Base-by-base conservation (phyloP, 345 rosid species). In the Schrenkiella parvula region DNA sequence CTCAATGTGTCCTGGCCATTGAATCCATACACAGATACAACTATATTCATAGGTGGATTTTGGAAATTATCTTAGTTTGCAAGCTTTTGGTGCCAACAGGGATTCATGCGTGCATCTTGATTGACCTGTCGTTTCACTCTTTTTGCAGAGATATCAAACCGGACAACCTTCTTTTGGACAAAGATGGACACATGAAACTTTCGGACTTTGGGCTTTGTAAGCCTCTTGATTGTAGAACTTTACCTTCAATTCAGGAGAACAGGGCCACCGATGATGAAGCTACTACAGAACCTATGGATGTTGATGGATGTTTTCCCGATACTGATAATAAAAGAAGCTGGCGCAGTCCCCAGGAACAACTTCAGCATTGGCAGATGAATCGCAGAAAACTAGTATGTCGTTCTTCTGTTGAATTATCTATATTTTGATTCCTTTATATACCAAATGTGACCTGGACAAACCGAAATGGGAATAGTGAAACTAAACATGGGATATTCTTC, bases 301-400 rank as follows among this genome's bases (percentile, higher is more conserved):
- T 93, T 66, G 98, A 93, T 82, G 82, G 84, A 78, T 68, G 85
- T 64, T 82, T 89, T 64, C 77, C 98, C 43, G 96, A 87, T 76
- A 78, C 96, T 59, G 91, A 83, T 76, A 84, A 85, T 61, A 81
- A 80, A 70, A 90, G 87, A 79, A 88, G 83, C 78, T 93, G 95
- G 95, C 92, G 82, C 76, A 93, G 90, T 78, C 87, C 93, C 29
- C 87, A 79, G 23, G 97, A 93, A 80, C 98, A 90, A 82, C 93
- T 90, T 85, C 97, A 90, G 80, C 98, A 93, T 72, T 93, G 98
- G 98, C 97, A 93, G 82, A 90, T 93, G 90, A 93, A 93, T 81
- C 84, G 98, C 77, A 88, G 98, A 81, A 93, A 86, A 77, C 80
- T 93, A 84, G 98, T 93, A 83, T 22, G 88, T 42, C 38, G 19